Conservation (phyloP, 129 eudicot genomes). For the Solidago caesia region DNA sequence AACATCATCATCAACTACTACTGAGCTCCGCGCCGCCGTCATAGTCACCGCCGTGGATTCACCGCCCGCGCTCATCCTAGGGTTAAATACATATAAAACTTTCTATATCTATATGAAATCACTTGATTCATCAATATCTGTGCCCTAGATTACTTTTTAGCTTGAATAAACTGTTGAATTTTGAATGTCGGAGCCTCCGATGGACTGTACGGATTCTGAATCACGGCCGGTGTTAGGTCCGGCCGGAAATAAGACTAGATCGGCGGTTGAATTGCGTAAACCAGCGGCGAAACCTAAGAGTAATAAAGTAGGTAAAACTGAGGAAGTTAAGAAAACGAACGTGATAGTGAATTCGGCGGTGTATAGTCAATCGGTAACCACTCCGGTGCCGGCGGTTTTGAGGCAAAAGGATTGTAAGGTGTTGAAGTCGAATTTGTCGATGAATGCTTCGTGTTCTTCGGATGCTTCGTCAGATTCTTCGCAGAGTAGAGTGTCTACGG, state of each 20-base stretch:
- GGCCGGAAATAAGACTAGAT: constrained; percentile 76
- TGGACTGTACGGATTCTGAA: constrained; percentile 51
- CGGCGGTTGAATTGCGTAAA: constrained; percentile 51
- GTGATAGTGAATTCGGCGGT: constrained; percentile 25
- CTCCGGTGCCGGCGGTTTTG: constrained; percentile 44
- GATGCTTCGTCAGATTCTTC: constrained; percentile 91
- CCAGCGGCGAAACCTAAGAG: constrained; percentile 53
- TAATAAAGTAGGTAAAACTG: constrained; percentile 33
- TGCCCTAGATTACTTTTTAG: constrained; percentile 36
- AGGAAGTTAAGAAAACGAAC: constrained; percentile 41
- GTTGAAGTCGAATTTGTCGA: constrained; percentile 48
- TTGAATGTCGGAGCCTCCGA: constrained; percentile 62
- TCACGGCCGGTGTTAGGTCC: constrained; percentile 78
- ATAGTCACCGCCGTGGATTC: constrained; percentile 16
- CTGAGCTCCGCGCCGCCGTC: constrained; percentile 29
- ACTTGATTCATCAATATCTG: constrained; percentile 8
- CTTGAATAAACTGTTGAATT: neutral
- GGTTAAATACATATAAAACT: constrained; percentile 16
- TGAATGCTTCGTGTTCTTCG: constrained; percentile 89
- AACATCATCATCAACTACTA: constrained; percentile 23
- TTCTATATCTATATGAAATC: constrained; percentile 20
- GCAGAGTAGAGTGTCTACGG: constrained; percentile 69
- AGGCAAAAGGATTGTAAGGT: constrained; percentile 40
- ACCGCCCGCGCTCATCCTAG: constrained; percentile 28
- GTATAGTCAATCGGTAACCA: constrained; percentile 27